phyloP scores from a whole-genome alignment of 2,329 filamentous ascomycete genomes.

The Phialophora verrucosa region DNA sequence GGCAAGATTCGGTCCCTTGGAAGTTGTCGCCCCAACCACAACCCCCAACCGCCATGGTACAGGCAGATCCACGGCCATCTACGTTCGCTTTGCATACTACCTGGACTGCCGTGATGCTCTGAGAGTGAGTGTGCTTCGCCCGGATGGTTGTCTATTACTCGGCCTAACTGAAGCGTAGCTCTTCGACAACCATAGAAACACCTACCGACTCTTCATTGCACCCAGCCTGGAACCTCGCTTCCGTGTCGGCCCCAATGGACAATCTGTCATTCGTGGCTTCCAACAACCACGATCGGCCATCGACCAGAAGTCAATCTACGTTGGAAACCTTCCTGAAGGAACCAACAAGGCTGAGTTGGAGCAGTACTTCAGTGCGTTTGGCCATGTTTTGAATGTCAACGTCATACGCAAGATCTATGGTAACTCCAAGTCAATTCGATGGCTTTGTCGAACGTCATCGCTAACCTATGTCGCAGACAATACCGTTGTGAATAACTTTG shows the following conservation, averaged over 20 bases:
- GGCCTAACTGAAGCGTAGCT: constrained; percentile 21
- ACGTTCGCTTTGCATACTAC: constrained; percentile 39
- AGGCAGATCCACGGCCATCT: constrained; percentile 27
- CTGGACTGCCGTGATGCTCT: constrained; percentile 39
- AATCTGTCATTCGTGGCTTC: constrained; percentile 27
- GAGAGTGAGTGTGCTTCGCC: constrained; percentile 25
- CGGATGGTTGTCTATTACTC: neutral
- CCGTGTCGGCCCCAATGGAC: constrained; percentile 10
- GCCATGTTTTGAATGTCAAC: constrained; percentile 35
- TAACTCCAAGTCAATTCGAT: constrained; percentile 14
- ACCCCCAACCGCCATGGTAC: constrained; percentile 15
- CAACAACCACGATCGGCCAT: constrained; percentile 27
- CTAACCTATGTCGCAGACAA: constrained; percentile 17
- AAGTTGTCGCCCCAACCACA: constrained; percentile 26
- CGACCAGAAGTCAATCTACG: constrained; percentile 38
- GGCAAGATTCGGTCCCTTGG: constrained; percentile 35
- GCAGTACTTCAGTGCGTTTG: constrained; percentile 32
- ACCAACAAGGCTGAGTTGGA: constrained; percentile 29
- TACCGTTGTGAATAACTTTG: constrained; percentile 35
- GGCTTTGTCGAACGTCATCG: constrained; percentile 20
- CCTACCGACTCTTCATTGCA: constrained; percentile 31
- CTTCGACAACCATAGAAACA: constrained; percentile 27
- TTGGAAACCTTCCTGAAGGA: constrained; percentile 38
- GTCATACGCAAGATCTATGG: constrained; percentile 37
- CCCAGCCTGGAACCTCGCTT: constrained; percentile 31